Base-by-base conservation (phyloP, 192 early-diverging fungal species). In the Coemansia sp. region DNA sequence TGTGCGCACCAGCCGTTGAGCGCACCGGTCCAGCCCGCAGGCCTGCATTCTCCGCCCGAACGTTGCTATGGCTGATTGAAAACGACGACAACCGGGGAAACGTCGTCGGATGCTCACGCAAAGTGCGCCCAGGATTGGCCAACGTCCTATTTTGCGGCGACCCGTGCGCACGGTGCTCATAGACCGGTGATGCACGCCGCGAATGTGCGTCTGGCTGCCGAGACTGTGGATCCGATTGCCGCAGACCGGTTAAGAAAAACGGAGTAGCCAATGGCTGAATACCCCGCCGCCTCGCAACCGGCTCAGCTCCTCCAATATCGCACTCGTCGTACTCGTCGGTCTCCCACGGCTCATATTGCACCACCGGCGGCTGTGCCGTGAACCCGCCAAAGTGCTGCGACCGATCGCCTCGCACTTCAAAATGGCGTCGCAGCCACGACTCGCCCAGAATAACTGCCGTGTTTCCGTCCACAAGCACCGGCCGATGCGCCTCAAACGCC, bases 51-150 rank as follows among this genome's bases (percentile, higher is more conserved):
- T 79, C 76, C 5, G 76, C 58, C 2, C 76, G 63, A 36, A 79
- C 76, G 38, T 79, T 79, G 67, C 71, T 79, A 46, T 79, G 76
- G 56, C 71, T 79, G 40, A 79, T 79, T 11, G 76, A 79, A 17
- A 79, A 79, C 51, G 76, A 79, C 59, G 70, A 66, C 25, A 79
- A 64, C n/a, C 71, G 67, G 15, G 76, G 76, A 52, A 79, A 79
- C 6, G 64, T 42, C 46, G 75, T 28, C 14, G 60, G 66, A 31
- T 72, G 69, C 25, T 68, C 69, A 21, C 69, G 64, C 47, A 26
- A 19, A 17, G 26, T 15, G 12, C 59, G 44, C 23, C 15, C 50
- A 22, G 20, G 59, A 11, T 26, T 34, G 17, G 59, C 26, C 74
- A 61, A 11, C 1, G 61, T 15, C 23, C 19, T 17, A 25, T 11